These are phyloP conservation scores for Rhynchosporium secalis DNA, from an alignment of 2,329 filamentous ascomycete species.

Conservation along the genomic window DNA sequence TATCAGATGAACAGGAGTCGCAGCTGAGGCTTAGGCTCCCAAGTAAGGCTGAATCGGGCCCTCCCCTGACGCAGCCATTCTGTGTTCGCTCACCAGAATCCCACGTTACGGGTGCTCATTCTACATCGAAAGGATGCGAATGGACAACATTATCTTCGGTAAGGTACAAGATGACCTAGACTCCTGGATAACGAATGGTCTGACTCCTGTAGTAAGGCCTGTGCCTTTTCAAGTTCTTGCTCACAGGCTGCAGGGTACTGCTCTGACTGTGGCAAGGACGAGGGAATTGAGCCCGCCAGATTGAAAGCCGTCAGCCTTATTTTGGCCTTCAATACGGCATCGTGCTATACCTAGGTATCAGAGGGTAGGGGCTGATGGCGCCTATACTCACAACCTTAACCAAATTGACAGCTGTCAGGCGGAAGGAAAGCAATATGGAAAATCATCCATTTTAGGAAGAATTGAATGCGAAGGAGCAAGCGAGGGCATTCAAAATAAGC, in stretches of 20 bases:
- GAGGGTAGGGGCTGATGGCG: too few relatives aligned
- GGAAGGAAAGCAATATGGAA: not conserved
- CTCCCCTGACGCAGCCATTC: not conserved
- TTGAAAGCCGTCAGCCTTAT: not conserved
- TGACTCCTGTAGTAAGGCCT: not conserved
- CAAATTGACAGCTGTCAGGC: not conserved
- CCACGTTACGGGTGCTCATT: not conserved
- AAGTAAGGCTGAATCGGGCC: not conserved
- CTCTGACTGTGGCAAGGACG: not conserved
- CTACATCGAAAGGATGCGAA: not conserved
- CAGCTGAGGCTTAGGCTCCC: not conserved
- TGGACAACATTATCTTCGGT: not conserved
- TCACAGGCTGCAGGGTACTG: not conserved
- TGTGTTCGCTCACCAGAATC: not conserved
- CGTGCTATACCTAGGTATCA: not conserved
- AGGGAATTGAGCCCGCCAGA: not conserved
- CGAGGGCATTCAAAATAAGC: not conserved
- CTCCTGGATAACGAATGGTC: not conserved
- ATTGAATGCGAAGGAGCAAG: not conserved
- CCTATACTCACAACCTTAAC: not conserved
- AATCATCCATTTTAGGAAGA: not conserved
- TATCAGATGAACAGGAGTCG: constrained; percentile 4
- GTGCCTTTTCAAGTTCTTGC: not conserved
- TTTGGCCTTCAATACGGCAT: not conserved
- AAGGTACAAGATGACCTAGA: not conserved